A percentile compares a stretch with the other conserved stretches of the same genome.
Evolutionary conservation across 345 rosid genomes (phyloP).

Genomic region (Hypericum androsaemum): DNA sequence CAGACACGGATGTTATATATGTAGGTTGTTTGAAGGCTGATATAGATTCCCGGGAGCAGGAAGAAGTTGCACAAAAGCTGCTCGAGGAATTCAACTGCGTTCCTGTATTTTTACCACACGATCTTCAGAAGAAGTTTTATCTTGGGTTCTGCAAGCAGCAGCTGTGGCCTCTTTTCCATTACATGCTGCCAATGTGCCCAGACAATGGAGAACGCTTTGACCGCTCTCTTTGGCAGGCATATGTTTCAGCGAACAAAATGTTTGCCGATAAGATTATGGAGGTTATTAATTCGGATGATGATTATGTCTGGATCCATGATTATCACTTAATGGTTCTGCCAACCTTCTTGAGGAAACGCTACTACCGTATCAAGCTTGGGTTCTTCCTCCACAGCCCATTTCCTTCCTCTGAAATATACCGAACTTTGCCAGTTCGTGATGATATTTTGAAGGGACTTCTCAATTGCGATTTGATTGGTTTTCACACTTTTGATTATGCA

Average conservation of each 20-base stretch:
- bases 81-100: slow-evolving; percentile 56
- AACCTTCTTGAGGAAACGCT: slow-evolving; percentile 66
- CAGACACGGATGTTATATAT: slow-evolving; percentile 53
- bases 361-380: slow-evolving; percentile 57
- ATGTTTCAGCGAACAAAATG: slow-evolving; percentile 68
- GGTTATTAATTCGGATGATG: slow-evolving; percentile 58
- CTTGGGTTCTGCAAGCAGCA: slow-evolving; percentile 71
- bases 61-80: slow-evolving; percentile 53
- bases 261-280: slow-evolving; percentile 81
- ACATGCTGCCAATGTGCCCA: slow-evolving; percentile 77
- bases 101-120: slow-evolving; percentile 55
- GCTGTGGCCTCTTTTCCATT: slow-evolving; percentile 76
- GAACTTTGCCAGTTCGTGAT: slow-evolving; percentile 63
- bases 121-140: slow-evolving; percentile 57
- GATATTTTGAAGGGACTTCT: slow-evolving; percentile 56
- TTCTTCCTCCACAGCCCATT: slow-evolving; percentile 80
- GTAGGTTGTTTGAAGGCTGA: slow-evolving; percentile 66
- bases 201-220: slow-evolving; percentile 77
- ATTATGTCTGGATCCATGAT: slow-evolving; percentile 76
- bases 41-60: slow-evolving; percentile 45
- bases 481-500: slow-evolving; percentile 76
- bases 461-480: slow-evolving; percentile 71
- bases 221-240: slow-evolving; percentile 62
- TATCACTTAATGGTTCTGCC: slow-evolving; percentile 81
- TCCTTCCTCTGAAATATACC: slow-evolving; percentile 73